Evolutionary conservation across 192 early-diverging fungal species (phyloP), one percentile per base, ranked within the genome.

Genomic region (Umbelopsis isabellina): DNA sequence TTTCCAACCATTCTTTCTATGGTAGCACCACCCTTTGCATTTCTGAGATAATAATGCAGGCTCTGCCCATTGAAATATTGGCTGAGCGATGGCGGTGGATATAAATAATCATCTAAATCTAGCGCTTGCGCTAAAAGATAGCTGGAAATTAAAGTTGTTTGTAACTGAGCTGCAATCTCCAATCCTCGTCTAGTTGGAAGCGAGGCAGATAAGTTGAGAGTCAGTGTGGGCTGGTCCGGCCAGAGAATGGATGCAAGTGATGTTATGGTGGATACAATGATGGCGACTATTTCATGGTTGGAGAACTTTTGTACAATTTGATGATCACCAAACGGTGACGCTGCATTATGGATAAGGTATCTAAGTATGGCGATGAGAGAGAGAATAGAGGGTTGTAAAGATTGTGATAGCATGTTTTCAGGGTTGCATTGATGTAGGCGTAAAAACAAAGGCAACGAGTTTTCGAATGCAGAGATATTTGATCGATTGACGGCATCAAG

Each of bases 241-340:
- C 72, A 53, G 41, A 72, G 66, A 35, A 53, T 47, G 12, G 71
- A 49, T 47, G 66, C 48, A 48, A 61, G 23, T 12, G 61, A 64
- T 37, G 41, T 41, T 16, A 86, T 51, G 8, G 66, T 79, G n/a
- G 80, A 72, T 35, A 83, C 74, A 15, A 86, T 72, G 44, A 86
- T 65, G 2, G 80, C 82, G 66, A 84, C 72, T 13, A 86, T 73
- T 50, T 86, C 84, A 35, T 82, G 78, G 15, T 83, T 80, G 58
- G 76, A 77, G 1, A 82, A 50, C 48, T 78, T 79, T 53, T 71
- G 72, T 37, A 55, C 49, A 16, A 71, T 50, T 27, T 2, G 41
- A 8, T 55, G 23, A 2, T 37, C 21, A 6, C 23, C n/a, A 21
- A 47, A 51, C 1, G 44, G 7, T 9, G 76, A 51, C 2, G 80